Percentiles rank a stretch among this genome's conserved stretches.
These are phyloP conservation scores for Lasiodiplodia sp. DNA, from an alignment of 2,329 filamentous ascomycete species.

Conservation along the genomic window DNA sequence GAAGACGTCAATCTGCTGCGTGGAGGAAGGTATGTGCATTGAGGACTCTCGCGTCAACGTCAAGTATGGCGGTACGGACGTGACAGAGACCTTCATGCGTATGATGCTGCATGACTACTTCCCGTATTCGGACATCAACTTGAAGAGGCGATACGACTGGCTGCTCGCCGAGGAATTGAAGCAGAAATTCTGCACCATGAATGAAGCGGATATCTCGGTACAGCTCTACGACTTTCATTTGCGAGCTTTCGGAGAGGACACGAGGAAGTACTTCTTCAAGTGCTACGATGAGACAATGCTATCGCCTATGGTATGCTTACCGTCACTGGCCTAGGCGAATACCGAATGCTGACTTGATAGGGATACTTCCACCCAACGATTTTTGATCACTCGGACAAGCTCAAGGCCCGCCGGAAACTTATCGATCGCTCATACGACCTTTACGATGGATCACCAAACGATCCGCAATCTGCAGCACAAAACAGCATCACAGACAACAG, in stretches of 20 bases:
- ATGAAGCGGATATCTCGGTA: conserved; percentile 86
- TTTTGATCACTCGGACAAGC: conserved; percentile 83
- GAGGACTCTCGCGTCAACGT: conserved; percentile 95
- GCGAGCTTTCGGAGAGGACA: conserved; percentile 85
- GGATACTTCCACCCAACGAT: conserved; percentile 90
- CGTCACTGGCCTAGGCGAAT: background rate
- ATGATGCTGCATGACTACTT: conserved; percentile 99
- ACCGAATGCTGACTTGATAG: conserved; percentile 38
- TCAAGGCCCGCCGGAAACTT: conserved; percentile 78
- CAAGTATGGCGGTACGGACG: conserved; percentile 90
- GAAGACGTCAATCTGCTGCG: conserved; percentile 96
- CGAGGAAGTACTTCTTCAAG: conserved; percentile 93
- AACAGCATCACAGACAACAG: conserved; percentile 67
- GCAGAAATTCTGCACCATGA: conserved; percentile 89
- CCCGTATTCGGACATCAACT: conserved; percentile 92
- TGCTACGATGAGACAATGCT: conserved; percentile 95
- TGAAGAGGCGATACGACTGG: conserved; percentile 89
- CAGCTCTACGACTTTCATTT: conserved; percentile 91
- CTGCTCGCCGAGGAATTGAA: conserved; percentile 95
- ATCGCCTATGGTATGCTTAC: conserved; percentile 72
- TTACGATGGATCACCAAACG: conserved; percentile 91
- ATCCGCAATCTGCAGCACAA: conserved; percentile 86
- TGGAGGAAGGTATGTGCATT: conserved; percentile 93
- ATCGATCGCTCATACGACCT: conserved; percentile 90
- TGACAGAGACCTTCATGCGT: conserved; percentile 93